A percentile compares a stretch with the other conserved stretches of the same genome.
These are phyloP conservation scores for Curvularia lunata DNA, from an alignment of 2,329 filamentous ascomycete genomes.

Conservation along the genomic window DNA sequence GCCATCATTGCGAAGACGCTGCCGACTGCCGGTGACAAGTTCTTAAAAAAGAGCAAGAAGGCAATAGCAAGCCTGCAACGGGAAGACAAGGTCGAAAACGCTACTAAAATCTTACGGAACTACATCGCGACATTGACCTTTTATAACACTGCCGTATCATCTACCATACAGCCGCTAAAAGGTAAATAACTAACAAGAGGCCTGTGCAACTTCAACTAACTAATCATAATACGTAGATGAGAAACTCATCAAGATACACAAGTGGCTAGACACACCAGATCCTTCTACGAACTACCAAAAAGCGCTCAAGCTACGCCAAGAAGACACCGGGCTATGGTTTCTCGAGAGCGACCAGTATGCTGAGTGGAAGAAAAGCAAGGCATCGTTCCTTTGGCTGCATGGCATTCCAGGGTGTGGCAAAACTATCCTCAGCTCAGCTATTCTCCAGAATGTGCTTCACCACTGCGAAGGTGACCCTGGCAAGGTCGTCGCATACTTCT, in stretches of 20 bases:
- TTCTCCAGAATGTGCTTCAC: slow-evolving; percentile 41
- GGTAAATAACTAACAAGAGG: not conserved
- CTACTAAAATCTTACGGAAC: not conserved
- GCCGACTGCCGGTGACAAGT: not conserved
- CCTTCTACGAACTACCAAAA: slow-evolving; percentile 46
- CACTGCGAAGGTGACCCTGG: slow-evolving; percentile 16
- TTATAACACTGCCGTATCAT: not conserved
- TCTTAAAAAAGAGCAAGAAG: not conserved
- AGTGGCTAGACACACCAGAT: slow-evolving; percentile 48
- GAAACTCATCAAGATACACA: slow-evolving; percentile 10
- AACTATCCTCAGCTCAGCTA: slow-evolving; percentile 49
- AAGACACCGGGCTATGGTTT: slow-evolving; percentile 47
- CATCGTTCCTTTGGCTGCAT: slow-evolving; percentile 49
- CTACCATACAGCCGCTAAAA: not conserved
- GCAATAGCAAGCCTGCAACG: not conserved
- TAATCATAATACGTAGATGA: not conserved
- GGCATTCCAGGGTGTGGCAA: slow-evolving; percentile 54
- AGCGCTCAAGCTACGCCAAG: slow-evolving; percentile 40
- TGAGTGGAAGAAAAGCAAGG: slow-evolving; percentile 38
- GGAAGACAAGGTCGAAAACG: not conserved
- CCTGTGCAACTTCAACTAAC: not conserved
- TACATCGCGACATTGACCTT: not conserved
- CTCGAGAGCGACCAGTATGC: slow-evolving; percentile 34
- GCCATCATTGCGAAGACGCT: not conserved
- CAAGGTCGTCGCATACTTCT: slow-evolving; percentile 34